These are phyloP conservation scores for Baorangia bicolor DNA, from an alignment of 768 basidiomycete genomes.

Conservation along the genomic window DNA sequence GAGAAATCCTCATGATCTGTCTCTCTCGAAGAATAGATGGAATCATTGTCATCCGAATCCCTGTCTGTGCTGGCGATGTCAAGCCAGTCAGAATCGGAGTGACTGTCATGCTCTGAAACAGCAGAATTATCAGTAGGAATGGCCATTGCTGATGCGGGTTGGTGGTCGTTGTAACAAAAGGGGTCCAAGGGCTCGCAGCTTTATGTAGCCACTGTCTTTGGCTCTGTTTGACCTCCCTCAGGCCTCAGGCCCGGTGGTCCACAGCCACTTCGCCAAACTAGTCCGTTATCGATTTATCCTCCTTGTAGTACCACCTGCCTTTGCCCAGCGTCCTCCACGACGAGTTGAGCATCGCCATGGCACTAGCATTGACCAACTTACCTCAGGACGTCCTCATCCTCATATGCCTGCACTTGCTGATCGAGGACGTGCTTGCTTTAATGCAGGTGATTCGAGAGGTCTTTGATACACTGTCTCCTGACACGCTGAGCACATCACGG, in stretches of 20 bases:
- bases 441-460: slow-evolving; percentile 42
- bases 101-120: slow-evolving; percentile 61
- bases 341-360: neutral
- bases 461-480: neutral
- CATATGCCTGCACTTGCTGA: slow-evolving; percentile 33
- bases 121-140: slow-evolving; percentile 40
- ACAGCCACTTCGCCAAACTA: slow-evolving; percentile 8
- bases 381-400: slow-evolving; percentile 47
- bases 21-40: slow-evolving; percentile 52
- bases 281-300: no score
- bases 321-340: neutral
- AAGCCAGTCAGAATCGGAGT: slow-evolving; percentile 85
- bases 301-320: no score
- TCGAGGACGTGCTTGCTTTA: slow-evolving; percentile 45
- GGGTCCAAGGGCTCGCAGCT: slow-evolving; percentile 23
- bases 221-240: slow-evolving; percentile 24
- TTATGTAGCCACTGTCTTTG: slow-evolving; percentile 32
- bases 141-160: slow-evolving; percentile 25
- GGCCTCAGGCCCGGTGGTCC: no score
- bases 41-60: slow-evolving; percentile 71
- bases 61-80: slow-evolving; percentile 65
- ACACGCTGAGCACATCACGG: slow-evolving; percentile 10
- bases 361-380: slow-evolving; percentile 30
- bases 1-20: slow-evolving; percentile 59
- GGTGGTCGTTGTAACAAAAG: slow-evolving; percentile 30